These are phyloP conservation scores for Peronosclerospora sorghi DNA, from an alignment of 352 stramenopile species.

Conservation along the genomic window DNA sequence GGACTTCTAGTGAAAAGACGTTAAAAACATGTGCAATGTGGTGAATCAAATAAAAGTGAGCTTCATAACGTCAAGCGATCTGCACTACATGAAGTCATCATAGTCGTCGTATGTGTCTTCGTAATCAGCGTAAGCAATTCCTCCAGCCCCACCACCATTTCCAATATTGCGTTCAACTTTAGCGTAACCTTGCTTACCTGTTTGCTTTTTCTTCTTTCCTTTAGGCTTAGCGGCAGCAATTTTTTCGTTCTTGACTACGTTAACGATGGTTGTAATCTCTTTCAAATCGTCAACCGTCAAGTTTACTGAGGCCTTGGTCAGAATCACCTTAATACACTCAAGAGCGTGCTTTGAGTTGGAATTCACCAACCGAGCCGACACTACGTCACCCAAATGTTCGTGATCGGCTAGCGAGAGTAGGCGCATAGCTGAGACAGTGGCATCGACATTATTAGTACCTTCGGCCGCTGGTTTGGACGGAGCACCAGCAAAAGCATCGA, in stretches of 20 bases:
- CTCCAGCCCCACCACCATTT: constrained; percentile 26
- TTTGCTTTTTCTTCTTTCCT: constrained; percentile 79
- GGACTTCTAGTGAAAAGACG: too few species aligned
- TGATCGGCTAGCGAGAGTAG: constrained; percentile 64
- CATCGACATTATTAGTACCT: constrained; percentile 26
- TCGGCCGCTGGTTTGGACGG: constrained; percentile 18
- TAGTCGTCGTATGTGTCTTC: constrained; percentile 75
- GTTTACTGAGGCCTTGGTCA: constrained; percentile 71
- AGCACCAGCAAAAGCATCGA: constrained; percentile 60
- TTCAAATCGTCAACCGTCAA: constrained; percentile 80
- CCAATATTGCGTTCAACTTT: constrained; percentile 56
- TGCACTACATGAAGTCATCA: constrained; percentile 77
- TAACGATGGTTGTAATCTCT: constrained; percentile 78
- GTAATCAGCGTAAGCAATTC: constrained; percentile 26
- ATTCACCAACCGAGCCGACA: constrained; percentile 38
- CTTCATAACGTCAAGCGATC: constrained; percentile 1
- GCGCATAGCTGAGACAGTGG: constrained; percentile 44
- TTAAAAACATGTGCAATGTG: too few species aligned
- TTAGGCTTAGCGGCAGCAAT: constrained; percentile 73
- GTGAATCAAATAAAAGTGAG: too few species aligned
- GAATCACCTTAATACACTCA: constrained; percentile 69
- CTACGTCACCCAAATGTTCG: constrained; percentile 54
- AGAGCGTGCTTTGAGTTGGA: constrained; percentile 72
- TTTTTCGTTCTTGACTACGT: constrained; percentile 85
- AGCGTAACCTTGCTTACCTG: constrained; percentile 67